phyloP scores from a whole-genome alignment of 108 stramenopile genomes.

The Nitzschia sp. region DNA sequence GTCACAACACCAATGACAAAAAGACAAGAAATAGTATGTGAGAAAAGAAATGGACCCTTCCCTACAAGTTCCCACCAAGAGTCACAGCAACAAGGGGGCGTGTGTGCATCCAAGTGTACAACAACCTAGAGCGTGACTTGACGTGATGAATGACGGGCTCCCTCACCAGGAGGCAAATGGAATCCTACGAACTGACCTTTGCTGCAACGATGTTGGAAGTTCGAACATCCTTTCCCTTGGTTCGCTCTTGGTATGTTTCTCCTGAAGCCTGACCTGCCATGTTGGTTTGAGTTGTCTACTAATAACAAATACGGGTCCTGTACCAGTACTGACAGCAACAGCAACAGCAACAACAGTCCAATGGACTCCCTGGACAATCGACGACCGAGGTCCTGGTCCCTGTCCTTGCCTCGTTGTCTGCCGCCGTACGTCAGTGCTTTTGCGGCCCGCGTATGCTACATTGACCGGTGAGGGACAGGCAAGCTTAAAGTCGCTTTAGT shows the following conservation, averaged over 20 bases:
- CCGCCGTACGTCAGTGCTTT: too few species aligned
- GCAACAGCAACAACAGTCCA: too few species aligned
- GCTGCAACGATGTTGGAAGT: conserved; percentile 97
- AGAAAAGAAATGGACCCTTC: background rate
- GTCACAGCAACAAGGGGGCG: background rate
- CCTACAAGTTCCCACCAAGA: background rate
- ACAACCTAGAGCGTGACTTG: background rate
- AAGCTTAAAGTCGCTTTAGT: too few species aligned
- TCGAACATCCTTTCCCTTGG: conserved; percentile 96
- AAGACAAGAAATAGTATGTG: background rate
- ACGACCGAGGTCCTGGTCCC: too few species aligned
- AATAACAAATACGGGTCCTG: too few species aligned
- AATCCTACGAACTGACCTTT: conserved; percentile 58
- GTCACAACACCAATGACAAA: background rate
- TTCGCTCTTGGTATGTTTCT: conserved; percentile 79
- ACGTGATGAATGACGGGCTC: background rate
- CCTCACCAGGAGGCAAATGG: background rate
- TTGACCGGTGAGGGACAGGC: too few species aligned
- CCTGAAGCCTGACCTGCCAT: conserved; percentile 31
- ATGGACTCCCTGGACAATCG: too few species aligned
- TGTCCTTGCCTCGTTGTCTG: too few species aligned
- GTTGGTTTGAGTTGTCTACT: background rate
- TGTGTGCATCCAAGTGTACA: too few species aligned
- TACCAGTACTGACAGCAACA: too few species aligned
- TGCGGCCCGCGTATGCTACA: too few species aligned